Base-by-base conservation (phyloP, 2,329 filamentous ascomycete species). In the Neocatenulostroma microsporum region DNA sequence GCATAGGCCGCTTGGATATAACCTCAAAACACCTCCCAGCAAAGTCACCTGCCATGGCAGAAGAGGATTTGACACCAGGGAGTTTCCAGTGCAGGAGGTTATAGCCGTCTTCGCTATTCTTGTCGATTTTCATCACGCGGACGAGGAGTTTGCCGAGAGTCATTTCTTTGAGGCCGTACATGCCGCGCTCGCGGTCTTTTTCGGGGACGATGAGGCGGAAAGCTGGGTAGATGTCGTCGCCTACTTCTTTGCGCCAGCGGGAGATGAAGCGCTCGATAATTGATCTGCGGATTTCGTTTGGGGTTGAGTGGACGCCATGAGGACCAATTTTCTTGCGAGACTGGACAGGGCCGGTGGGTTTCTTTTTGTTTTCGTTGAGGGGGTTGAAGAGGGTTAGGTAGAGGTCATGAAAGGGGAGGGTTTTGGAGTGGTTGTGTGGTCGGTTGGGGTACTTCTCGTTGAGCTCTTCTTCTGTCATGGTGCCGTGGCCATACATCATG, bases 121-220 rank as follows among this genome's bases (percentile, higher is more conserved):
- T 84, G 64, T 88, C 82, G 51, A 98, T 94, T 56, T 88, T 89
- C 70, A 94, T 82, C 25, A 94, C 73, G 56, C 87, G 89, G 40
- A 95, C 84, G n/a, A 96, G 69, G 14, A 96, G 66, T 56, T 87
- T 94, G 8, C 82, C 89, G 41, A 98, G 87, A 4, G 80, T 76
- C 57, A 82, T 88, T 66, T 98, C 91, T 57, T 96, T 96, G 26
- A 98, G 69, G 1, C 89, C 86, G 54, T 96, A 98, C 68, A 94
- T 87, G 13, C 83, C 82, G 31, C 91, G 77, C 53, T 96, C 87
- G 25, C 87, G 78, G 55, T 98, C 91, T 56, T 94, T 93, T 53
- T 93, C 86, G 0, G 89, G 88, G 3, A 95, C 71, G 39, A 96
- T 94, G 30, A 98, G 73, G 14, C 91, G 80, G 60, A 98, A 74